Conservation (phyloP, 1,284 basidiomycete genomes). For the Bjerkandera adusta region DNA sequence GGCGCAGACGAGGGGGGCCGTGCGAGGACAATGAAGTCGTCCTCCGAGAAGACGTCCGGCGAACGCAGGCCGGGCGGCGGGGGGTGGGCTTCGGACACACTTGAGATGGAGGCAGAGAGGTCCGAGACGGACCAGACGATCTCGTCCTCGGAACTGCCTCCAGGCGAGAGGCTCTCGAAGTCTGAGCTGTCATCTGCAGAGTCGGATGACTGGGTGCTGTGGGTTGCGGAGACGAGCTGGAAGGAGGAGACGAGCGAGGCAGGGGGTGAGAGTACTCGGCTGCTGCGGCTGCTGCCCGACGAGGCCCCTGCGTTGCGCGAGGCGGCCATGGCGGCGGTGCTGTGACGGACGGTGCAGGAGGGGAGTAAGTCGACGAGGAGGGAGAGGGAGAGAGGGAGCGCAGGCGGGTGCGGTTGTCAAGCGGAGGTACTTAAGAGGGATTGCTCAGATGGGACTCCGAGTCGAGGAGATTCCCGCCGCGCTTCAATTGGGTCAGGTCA, state of each 20-base stretch:
- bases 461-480: no score
- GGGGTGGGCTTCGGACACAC: no score
- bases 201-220: conserved; percentile 10
- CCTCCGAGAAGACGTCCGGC: conserved; percentile 29
- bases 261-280: conserved; percentile 25
- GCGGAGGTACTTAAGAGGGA: no score
- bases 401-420: conserved; percentile 11
- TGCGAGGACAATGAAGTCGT: conserved; percentile 31
- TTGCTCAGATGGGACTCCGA: no score
- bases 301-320: conserved; percentile 10
- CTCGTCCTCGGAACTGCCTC: conserved; percentile 43
- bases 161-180: conserved; percentile 24
- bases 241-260: conserved; percentile 27
- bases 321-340: conserved; percentile 16
- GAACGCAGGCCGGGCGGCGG: conserved; percentile 20
- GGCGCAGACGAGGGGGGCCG: conserved; percentile 10
- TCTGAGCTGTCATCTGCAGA: conserved; percentile 29
- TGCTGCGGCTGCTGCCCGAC: no score
- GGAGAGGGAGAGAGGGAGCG: conserved; percentile 12
- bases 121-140: conserved; percentile 50
- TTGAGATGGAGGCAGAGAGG: conserved; percentile 22
- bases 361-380: conserved; percentile 10
- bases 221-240: conserved; percentile 27
- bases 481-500: no score
- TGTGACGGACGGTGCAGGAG: background rate